phyloP scores from a whole-genome alignment of 257 asterid genomes.

The Solanum neorickii region DNA sequence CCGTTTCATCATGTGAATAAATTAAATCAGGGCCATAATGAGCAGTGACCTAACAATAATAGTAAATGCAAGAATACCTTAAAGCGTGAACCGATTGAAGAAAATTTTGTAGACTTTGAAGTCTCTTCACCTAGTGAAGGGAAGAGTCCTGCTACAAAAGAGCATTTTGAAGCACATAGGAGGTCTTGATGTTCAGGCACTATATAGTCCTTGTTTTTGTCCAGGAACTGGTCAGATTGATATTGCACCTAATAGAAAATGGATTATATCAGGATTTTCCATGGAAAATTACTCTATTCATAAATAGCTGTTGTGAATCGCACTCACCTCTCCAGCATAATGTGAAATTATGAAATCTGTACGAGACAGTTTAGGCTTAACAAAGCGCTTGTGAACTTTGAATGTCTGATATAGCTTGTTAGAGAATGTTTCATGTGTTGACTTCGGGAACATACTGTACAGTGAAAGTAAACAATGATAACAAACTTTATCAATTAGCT shows the following conservation, averaged over 20 bases:
- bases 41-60: background rate
- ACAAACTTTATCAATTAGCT: background rate
- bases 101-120: slow-evolving; percentile 83
- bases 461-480: slow-evolving; percentile 11
- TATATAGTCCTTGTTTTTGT: slow-evolving; percentile 96
- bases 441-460: slow-evolving; percentile 97
- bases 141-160: slow-evolving; percentile 96
- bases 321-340: slow-evolving; percentile 95
- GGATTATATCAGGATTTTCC: slow-evolving; percentile 9
- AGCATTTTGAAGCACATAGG: slow-evolving; percentile 69
- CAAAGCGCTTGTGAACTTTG: slow-evolving; percentile 80
- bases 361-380: slow-evolving; percentile 94
- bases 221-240: slow-evolving; percentile 88
- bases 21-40: background rate
- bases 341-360: slow-evolving; percentile 81
- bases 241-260: slow-evolving; percentile 69
- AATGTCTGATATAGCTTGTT: slow-evolving; percentile 93
- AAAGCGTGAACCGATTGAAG: slow-evolving; percentile 97
- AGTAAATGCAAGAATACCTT: slow-evolving; percentile 45
- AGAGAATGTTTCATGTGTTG: slow-evolving; percentile 91
- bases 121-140: slow-evolving; percentile 75
- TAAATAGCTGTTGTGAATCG: slow-evolving; percentile 1
- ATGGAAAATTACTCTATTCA: background rate
- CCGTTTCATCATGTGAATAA: background rate
- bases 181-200: slow-evolving; percentile 97